A percentile compares a stretch with the other conserved stretches of the same genome.
Evolutionary conservation across 495 filamentous ascomycete species (phyloP).

Genomic region (Bacidia gigantensis): DNA sequence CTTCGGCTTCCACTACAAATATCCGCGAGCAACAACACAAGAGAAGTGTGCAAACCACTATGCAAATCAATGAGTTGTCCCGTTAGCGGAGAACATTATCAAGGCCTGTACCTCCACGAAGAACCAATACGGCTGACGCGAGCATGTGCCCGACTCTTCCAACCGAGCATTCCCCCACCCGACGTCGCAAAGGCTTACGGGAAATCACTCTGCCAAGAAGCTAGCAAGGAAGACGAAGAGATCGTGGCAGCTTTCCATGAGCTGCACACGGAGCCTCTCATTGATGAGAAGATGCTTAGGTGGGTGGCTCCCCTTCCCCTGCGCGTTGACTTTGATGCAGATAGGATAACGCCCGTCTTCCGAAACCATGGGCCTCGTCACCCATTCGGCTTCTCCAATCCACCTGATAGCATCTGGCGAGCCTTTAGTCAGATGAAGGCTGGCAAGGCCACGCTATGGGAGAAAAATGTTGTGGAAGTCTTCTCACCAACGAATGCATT

Average conservation of each 20-base stretch:
- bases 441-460: not conserved
- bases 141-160: not conserved
- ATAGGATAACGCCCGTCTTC: not conserved
- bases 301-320: not conserved
- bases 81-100: not conserved
- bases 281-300: not conserved
- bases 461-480: not conserved
- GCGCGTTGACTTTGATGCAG: not conserved
- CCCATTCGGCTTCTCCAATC: constrained; percentile 4
- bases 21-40: too few species aligned
- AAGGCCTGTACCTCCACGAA: not conserved
- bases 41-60: not conserved
- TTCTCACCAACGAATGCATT: not conserved
- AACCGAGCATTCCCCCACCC: constrained; percentile 1
- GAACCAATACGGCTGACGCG: not conserved
- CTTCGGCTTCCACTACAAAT: too few species aligned
- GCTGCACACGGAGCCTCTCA: not conserved
- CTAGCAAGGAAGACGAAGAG: not conserved
- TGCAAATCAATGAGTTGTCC: not conserved
- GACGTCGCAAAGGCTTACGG: constrained; percentile 2
- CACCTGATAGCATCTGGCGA: constrained; percentile 2
- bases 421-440: not conserved
- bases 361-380: not conserved
- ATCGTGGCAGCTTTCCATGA: not conserved
- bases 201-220: not conserved